phyloP scores from a whole-genome alignment of 1,284 basidiomycete species.

The Baeospora myosura region DNA sequence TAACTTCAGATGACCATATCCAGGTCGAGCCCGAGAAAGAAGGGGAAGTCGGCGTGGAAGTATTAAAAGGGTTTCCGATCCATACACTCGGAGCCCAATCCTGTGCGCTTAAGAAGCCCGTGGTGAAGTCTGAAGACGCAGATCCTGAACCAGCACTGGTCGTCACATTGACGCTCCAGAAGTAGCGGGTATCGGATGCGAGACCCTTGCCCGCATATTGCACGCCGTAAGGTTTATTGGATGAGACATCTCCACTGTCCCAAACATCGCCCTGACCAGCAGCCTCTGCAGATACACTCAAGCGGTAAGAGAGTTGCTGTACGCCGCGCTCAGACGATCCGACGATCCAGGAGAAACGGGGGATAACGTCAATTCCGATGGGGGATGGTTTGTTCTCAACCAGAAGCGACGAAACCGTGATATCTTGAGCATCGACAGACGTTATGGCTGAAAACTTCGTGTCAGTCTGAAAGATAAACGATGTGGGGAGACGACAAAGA shows the following conservation, averaged over 20 bases:
- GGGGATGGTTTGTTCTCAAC: constrained; percentile 17
- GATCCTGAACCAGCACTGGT: constrained; percentile 17
- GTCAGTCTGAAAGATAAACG: no score
- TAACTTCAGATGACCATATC: constrained; percentile 24
- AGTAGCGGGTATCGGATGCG: constrained; percentile 20
- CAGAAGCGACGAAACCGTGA: constrained; percentile 7
- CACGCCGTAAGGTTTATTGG: constrained; percentile 17
- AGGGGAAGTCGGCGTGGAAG: constrained; percentile 9
- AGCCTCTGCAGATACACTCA: constrained; percentile 15
- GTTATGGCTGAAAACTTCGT: no score
- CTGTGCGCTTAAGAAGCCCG: constrained; percentile 16
- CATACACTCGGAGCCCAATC: constrained; percentile 21
- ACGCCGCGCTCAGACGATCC: constrained; percentile 13
- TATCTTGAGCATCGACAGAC: no score
- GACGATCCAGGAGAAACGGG: constrained; percentile 22
- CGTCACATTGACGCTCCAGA: constrained; percentile 20
- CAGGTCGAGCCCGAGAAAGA: constrained; percentile 19
- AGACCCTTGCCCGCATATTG: constrained; percentile 19
- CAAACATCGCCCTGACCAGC: constrained; percentile 16
- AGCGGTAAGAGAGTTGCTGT: constrained; percentile 18
- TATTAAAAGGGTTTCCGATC: constrained; percentile 19
- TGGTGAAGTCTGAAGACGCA: constrained; percentile 20
- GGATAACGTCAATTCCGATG: constrained; percentile 14
- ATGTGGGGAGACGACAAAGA: no score
- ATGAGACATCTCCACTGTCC: constrained; percentile 19